Evolutionary conservation across 2,329 filamentous ascomycete genomes (phyloP), one percentile per base, ranked within the genome.

Genomic region (Pezicula rhizophila): DNA sequence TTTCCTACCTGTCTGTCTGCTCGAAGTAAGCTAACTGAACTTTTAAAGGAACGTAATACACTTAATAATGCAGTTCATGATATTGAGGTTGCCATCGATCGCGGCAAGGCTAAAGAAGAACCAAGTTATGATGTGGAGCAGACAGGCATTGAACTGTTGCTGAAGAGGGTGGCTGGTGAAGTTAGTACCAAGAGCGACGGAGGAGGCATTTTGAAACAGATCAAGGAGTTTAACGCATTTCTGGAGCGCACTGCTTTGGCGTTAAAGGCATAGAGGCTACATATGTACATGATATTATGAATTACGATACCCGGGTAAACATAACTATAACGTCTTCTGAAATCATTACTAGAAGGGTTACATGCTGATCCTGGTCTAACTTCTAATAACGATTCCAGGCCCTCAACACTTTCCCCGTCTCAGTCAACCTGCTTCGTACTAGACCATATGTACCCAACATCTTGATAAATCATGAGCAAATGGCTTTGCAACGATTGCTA

Each of bases 201-300:
- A 1, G 78, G 78, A 18, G 78, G 78, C 2, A 65, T 76, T 4
- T 66, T 85, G 53, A 72, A 70, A 50, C 76, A 80, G 60, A 73
- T 85, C 47, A 74, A 68, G 51, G 75, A 79, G 42, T 85, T 85
- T 58, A 85, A 85, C 54, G 73, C 72, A 28, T 81, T 85, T 54
- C 66, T 85, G 43, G 82, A 85, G 61, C 72, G 82, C 18, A 73
- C 79, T 5, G 80, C 80, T 2, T 64, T 70, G 26, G 77, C 74
- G 28, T 66, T 85, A 39, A 81, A 84, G 62, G 50, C 49, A 8
- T 58, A 48, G 46, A 57, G 52, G 39, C 17, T 42, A 47, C 56
- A 33, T 53, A 34, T 33, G 37, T 26, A 47, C 3, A 31, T 31
- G 28, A 31, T 31, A 12, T 53, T 39, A 38, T 23, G 33, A 52